These are phyloP conservation scores for Colletotrichum sp. DNA, from an alignment of 2,329 filamentous ascomycete species.

Conservation along the genomic window DNA sequence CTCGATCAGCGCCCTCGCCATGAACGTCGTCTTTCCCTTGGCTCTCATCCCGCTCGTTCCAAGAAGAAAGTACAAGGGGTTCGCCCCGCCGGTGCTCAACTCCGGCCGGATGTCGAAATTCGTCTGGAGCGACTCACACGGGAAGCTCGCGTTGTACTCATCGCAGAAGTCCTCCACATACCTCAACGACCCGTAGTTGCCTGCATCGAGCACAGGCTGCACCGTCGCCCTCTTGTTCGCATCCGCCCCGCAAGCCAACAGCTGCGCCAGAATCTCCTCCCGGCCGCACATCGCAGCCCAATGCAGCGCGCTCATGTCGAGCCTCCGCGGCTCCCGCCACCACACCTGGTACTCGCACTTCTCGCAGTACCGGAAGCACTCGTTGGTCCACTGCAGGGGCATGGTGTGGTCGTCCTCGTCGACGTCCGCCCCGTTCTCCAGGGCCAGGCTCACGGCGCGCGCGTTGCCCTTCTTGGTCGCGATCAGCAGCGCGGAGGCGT, in stretches of 20 bases:
- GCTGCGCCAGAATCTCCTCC: background rate
- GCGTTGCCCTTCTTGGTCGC: slow-evolving; percentile 8
- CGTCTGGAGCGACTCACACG: slow-evolving; percentile 8
- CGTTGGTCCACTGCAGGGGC: slow-evolving; percentile 19
- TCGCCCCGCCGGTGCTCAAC: background rate
- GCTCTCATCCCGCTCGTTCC: background rate
- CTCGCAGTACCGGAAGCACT: slow-evolving; percentile 13
- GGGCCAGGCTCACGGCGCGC: slow-evolving; percentile 26
- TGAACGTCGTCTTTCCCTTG: background rate
- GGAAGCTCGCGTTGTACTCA: slow-evolving; percentile 16
- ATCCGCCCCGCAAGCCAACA: background rate
- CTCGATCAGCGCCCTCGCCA: background rate
- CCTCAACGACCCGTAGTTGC: slow-evolving; percentile 1
- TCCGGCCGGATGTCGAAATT: background rate
- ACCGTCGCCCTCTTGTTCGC: slow-evolving; percentile 5
- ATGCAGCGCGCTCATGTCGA: slow-evolving; percentile 14
- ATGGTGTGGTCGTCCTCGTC: slow-evolving; percentile 31
- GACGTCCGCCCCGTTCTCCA: slow-evolving; percentile 37
- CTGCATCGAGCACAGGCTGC: slow-evolving; percentile 1
- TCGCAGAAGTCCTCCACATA: slow-evolving; percentile 15
- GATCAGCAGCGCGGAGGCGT: slow-evolving; percentile 11
- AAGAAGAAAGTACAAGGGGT: slow-evolving; percentile 12
- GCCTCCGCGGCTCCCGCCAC: slow-evolving; percentile 12
- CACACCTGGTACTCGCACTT: slow-evolving; percentile 19
- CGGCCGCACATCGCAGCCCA: slow-evolving; percentile 13